Base-by-base conservation (phyloP, 306 rosid genomes). In the Malus orientalis region DNA sequence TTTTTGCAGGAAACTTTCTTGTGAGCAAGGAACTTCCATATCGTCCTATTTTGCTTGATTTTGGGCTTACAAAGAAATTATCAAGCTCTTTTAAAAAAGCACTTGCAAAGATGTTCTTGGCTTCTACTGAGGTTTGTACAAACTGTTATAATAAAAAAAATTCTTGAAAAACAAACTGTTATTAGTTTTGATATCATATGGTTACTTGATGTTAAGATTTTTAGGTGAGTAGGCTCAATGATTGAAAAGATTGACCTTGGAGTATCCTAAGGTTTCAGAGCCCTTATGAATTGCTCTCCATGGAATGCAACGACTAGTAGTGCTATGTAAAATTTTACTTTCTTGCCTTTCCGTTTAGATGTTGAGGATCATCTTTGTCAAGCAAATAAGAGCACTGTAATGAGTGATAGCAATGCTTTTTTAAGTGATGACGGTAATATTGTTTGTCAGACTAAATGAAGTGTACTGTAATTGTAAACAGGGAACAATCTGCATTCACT, bases 1-100 rank as follows among this genome's bases (percentile, higher is more conserved):
- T 54, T 73, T 59, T 76, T 51, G 38, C 79, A 96, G 99, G 99
- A 76, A 96, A 96, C 82, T 96, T 96, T 88, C 99, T 96, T 74
- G 93, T 96, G 81, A 96, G 99, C 89, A 96, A 96, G 91, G 98
- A 91, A 81, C 81, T 90, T 84, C 98, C 99, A 18, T 93, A 91
- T 79, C 87, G 81, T 73, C 99, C 99, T 66, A 81, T 96, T 86
- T 87, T 96, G 73, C 97, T 96, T 3, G 99, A 96, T 86, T 96
- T 96, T 88, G 99, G 99, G 79, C 99, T 96, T 45, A 91, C 99
- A 0, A 96, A 96, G 87, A 81, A 86, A 79, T 75, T 96, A 65
- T 89, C 98, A 29, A 84, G 54, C 78, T 78, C 89, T 76, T 70
- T 93, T 74, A 96, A 89, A 83, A 92, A 89, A 86, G 98, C 98